phyloP scores from a whole-genome alignment of 2,329 filamentous ascomycete genomes.

The Zymoseptoria pseudotritici region DNA sequence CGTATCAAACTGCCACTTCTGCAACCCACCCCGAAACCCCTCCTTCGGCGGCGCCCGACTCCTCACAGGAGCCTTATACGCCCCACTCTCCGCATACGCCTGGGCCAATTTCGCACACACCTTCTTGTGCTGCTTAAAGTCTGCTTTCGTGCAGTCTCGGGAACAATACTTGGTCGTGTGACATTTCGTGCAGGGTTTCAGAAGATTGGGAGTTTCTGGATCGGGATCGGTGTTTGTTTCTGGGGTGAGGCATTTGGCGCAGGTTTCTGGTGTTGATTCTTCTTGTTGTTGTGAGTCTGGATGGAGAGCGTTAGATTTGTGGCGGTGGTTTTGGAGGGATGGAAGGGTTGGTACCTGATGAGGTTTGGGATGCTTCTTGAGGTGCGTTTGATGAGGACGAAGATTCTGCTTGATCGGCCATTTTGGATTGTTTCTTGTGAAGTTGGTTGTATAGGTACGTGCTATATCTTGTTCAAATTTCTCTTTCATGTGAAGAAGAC shows the following conservation, averaged over 20 bases:
- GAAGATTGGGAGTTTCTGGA: conserved; percentile 6
- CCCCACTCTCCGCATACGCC: conserved; percentile 32
- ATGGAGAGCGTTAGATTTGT: not conserved
- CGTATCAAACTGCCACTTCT: conserved; percentile 36
- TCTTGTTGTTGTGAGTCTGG: not conserved
- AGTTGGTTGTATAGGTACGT: not conserved
- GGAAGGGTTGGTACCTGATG: not conserved
- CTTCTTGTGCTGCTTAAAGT: conserved; percentile 36
- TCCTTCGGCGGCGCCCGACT: conserved; percentile 27
- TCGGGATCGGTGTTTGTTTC: conserved; percentile 8
- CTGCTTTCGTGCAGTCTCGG: conserved; percentile 35
- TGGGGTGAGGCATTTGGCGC: conserved; percentile 10
- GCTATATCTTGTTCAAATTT: not conserved
- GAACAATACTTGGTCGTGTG: conserved; percentile 34
- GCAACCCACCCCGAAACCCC: conserved; percentile 29
- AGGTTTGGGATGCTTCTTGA: not conserved
- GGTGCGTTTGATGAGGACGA: not conserved
- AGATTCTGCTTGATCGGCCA: not conserved
- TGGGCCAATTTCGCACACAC: conserved; percentile 33
- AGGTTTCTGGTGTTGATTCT: conserved; percentile 1
- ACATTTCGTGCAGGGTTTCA: conserved; percentile 35
- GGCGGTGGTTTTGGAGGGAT: not conserved
- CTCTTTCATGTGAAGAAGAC: not conserved
- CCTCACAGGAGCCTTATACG: conserved; percentile 31
- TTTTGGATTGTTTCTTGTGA: not conserved